These are phyloP conservation scores for Entomophthora muscae DNA, from an alignment of 371 early-diverging fungal genomes.

Conservation along the genomic window DNA sequence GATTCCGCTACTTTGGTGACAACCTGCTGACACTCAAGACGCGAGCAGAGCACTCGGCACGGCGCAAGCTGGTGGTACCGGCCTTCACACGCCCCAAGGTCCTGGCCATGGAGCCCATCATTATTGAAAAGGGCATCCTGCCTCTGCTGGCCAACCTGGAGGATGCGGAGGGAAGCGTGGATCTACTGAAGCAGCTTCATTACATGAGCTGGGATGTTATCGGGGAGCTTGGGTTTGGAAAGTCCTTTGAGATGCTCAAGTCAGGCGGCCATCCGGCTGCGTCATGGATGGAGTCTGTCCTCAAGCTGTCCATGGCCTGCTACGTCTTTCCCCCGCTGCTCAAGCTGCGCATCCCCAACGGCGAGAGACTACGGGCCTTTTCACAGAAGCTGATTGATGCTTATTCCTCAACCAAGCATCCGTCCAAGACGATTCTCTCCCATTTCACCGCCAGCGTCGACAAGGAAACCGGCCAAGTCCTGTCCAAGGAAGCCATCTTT, in stretches of 20 bases:
- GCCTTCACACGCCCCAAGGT: not conserved
- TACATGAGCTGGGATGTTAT: not conserved
- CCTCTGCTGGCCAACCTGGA: not conserved
- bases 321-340: not conserved
- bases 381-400: too few species aligned
- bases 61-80: not conserved
- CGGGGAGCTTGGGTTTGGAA: slow-evolving; percentile 2
- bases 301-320: not conserved
- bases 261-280: not conserved
- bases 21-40: not conserved
- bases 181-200: not conserved
- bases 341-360: not conserved
- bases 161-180: not conserved
- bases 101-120: not conserved
- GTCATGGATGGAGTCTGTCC: not conserved
- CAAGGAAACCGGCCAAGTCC: not conserved
- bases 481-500: not conserved
- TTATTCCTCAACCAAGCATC: not conserved
- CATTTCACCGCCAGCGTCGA: not conserved
- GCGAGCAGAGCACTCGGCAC: not conserved
- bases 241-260: not conserved
- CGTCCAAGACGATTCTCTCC: not conserved
- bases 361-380: not conserved
- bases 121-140: not conserved
- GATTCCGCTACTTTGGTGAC: not conserved